These are phyloP conservation scores for Colletotrichum falcatum DNA, from an alignment of 2,329 filamentous ascomycete genomes.

Conservation along the genomic window DNA sequence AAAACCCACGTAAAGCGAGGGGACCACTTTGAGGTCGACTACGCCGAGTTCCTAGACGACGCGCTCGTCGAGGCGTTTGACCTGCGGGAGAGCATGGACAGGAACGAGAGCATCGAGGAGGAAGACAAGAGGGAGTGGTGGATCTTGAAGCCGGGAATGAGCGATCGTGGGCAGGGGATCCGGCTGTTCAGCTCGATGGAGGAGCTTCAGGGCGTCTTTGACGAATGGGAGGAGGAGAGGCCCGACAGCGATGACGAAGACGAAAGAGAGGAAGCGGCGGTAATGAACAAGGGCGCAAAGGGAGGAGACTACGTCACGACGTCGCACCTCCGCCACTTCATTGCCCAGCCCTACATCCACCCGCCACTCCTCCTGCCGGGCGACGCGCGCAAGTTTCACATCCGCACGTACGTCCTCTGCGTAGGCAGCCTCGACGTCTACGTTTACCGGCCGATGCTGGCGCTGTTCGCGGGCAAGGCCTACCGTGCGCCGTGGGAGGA, in stretches of 20 bases:
- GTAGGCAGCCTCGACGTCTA: slow-evolving; percentile 82
- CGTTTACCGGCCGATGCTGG: slow-evolving; percentile 92
- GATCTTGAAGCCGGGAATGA: slow-evolving; percentile 99
- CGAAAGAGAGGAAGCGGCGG: slow-evolving; percentile 52
- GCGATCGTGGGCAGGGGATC: slow-evolving; percentile 94
- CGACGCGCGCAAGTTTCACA: slow-evolving; percentile 89
- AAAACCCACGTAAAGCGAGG: slow-evolving; percentile 78
- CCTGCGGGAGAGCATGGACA: slow-evolving; percentile 79
- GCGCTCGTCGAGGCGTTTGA: slow-evolving; percentile 92
- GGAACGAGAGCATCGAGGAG: slow-evolving; percentile 60
- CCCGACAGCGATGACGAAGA: slow-evolving; percentile 76
- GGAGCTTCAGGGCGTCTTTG: slow-evolving; percentile 88
- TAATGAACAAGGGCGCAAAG: slow-evolving; percentile 47
- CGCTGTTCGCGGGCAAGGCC: slow-evolving; percentile 83
- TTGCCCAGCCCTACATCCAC: slow-evolving; percentile 95
- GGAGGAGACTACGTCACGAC: slow-evolving; percentile 75
- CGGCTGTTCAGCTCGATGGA: slow-evolving; percentile 87
- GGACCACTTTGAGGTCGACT: slow-evolving; percentile 94
- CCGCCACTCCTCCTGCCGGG: slow-evolving; percentile 80
- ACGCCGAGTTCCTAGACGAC: slow-evolving; percentile 95
- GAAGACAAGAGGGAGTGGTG: slow-evolving; percentile 80
- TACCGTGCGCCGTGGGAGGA: slow-evolving; percentile 74
- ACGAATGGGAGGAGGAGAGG: slow-evolving; percentile 83
- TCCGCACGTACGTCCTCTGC: slow-evolving; percentile 90
- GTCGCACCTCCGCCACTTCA: slow-evolving; percentile 93